These are phyloP conservation scores for Haplosporangium gracile DNA, from an alignment of 192 early-diverging fungal species.

Conservation along the genomic window DNA sequence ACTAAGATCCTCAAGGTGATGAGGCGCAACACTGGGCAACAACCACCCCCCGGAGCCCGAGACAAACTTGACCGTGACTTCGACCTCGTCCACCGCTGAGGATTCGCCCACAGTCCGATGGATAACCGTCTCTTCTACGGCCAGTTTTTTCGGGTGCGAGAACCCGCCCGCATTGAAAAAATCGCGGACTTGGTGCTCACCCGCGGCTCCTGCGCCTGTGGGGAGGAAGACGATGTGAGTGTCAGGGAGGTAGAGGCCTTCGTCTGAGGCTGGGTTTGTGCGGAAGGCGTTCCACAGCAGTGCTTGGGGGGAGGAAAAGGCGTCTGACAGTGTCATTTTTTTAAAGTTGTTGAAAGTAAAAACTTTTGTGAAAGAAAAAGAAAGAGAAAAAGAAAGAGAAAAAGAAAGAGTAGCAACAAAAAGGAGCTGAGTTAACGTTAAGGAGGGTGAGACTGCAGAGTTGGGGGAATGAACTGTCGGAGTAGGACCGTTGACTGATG, in stretches of 20 bases:
- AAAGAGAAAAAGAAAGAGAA: neutral
- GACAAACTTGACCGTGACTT: conserved; percentile 59
- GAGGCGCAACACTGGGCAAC: conserved; percentile 55
- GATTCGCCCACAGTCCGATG: conserved; percentile 52
- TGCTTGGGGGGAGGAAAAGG: conserved; percentile 3
- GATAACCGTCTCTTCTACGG: conserved; percentile 52
- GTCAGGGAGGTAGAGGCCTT: conserved; percentile 30
- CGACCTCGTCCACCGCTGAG: conserved; percentile 60
- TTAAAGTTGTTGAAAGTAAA: neutral
- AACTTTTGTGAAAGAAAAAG: neutral
- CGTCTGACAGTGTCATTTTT: conserved; percentile 3
- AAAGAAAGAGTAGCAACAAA: neutral
- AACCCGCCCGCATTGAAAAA: conserved; percentile 33
- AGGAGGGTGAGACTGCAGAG: neutral
- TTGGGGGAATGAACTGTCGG: neutral
- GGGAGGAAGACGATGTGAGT: conserved; percentile 48
- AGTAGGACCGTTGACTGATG: neutral
- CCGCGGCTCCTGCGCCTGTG: conserved; percentile 42
- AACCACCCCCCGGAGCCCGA: conserved; percentile 55
- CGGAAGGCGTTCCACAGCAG: conserved; percentile 44
- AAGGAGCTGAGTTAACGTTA: neutral
- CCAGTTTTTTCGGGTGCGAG: conserved; percentile 39
- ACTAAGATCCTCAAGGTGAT: conserved; percentile 48
- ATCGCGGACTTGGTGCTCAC: conserved; percentile 23
- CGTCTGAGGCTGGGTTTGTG: conserved; percentile 18